Base-by-base conservation (phyloP, 768 basidiomycete genomes). In the Macrocybe gigantea region DNA sequence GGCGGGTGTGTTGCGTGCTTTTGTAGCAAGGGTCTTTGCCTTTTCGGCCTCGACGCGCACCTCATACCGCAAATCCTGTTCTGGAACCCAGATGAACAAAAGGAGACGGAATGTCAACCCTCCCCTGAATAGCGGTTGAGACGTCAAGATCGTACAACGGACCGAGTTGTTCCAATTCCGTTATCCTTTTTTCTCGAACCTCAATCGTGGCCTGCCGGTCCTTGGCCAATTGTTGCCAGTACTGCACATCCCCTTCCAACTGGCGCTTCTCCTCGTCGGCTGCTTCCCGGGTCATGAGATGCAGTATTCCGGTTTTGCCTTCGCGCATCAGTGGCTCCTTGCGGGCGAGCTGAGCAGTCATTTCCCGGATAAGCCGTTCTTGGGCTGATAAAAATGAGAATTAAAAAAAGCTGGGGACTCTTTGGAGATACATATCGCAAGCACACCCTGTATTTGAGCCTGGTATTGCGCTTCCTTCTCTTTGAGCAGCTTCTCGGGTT, bases 211-310 rank as follows among this genome's bases (percentile, higher is more conserved):
- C 56, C 40, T 78, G 72, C 41, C 67, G 74, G 35, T 72, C 68
- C 45, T 73, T 72, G 37, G 78, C 53, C 5, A 58, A 44, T 5
- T 71, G 63, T 41, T 75, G 74, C 56, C 75, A 68, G 11, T 69
- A 65, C 14, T 52, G 58, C 10, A 81, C 60, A 44, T 81, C 77
- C 33, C 74, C 65, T 49, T 81, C 75, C 31, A 78, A 59, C 1
- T 49, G 62, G 38, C 71, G 73, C 55, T 79, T 80, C 64, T 89
- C 85, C 46, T 80, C 79, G 49, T 89, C 80, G 5, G 82, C 86
- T 2, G 78, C 78, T 49, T 88, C 86, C 47, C 85, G 78, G 7
- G 86, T 86, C 9, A 92, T 64, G 41, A 92, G 73, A 54, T 85
- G 80, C 31, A 84, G 68, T 5, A 78, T 73, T 2, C 75, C 70